Conservation (phyloP, 2,329 filamentous ascomycete species). For the Coniochaeta prunicola region DNA sequence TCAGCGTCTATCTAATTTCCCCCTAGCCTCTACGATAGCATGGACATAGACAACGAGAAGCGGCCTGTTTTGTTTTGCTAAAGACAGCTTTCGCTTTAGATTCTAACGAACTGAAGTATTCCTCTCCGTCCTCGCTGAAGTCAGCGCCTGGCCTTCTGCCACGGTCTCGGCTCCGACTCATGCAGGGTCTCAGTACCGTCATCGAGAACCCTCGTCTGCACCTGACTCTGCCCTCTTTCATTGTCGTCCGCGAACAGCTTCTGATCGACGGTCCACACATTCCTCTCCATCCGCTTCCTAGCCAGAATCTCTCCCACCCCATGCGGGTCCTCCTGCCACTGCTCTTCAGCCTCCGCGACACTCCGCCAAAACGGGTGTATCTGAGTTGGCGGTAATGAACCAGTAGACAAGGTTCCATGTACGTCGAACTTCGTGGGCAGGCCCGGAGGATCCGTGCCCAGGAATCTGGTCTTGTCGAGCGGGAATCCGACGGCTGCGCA, state of each 20-base stretch:
- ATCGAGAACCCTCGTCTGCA: constrained; percentile 27
- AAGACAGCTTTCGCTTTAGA: too few species aligned
- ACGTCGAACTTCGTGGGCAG: neutral
- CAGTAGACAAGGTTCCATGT: too few species aligned
- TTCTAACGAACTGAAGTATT: too few species aligned
- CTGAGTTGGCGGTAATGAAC: neutral
- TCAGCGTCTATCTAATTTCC: too few species aligned
- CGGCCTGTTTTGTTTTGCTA: too few species aligned
- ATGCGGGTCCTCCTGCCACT: constrained; percentile 47
- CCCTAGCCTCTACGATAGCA: too few species aligned
- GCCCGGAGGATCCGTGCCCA: constrained; percentile 55
- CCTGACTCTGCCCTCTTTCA: constrained; percentile 25
- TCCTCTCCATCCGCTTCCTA: constrained; percentile 40
- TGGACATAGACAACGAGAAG: too few species aligned
- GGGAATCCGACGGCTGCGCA: constrained; percentile 54
- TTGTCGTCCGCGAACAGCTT: constrained; percentile 31
- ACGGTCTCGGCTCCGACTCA: neutral
- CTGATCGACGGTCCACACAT: constrained; percentile 40
- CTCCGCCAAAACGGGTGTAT: constrained; percentile 17
- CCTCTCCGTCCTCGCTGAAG: too few species aligned
- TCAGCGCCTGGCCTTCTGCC: constrained; percentile 27
- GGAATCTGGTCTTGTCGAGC: constrained; percentile 34
- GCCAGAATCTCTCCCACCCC: constrained; percentile 36
- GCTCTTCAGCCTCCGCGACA: constrained; percentile 31
- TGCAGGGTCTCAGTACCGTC: constrained; percentile 14